Percentiles rank a stretch among this genome's conserved stretches.
phyloP scores from a whole-genome alignment of 441 rosid species.

The Gossypium lobatum region DNA sequence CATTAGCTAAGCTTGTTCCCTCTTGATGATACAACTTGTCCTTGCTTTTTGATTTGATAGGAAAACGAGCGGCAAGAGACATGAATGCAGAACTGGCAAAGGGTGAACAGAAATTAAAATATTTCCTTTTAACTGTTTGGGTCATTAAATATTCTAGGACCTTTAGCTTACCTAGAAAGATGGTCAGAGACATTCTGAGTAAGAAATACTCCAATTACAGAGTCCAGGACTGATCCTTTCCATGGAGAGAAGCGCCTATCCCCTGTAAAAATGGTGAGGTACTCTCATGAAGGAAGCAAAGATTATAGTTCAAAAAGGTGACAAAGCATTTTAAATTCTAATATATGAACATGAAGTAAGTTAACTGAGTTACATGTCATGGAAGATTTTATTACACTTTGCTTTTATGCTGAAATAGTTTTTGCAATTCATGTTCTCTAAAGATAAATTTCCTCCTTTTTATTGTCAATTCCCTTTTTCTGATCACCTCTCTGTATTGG shows the following conservation, averaged over 20 bases:
- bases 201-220: conserved; percentile 64
- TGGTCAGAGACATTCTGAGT: conserved; percentile 72
- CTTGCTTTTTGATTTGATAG: conserved; percentile 23
- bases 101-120: conserved; percentile 14
- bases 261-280: conserved; percentile 31
- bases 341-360: not conserved
- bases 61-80: conserved; percentile 55
- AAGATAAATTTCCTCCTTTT: not conserved
- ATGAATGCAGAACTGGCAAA: conserved; percentile 59
- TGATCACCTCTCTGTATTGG: not conserved
- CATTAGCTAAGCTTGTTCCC: conserved; percentile 28
- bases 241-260: conserved; percentile 63
- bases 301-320: not conserved
- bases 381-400: not conserved
- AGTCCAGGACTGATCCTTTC: conserved; percentile 70
- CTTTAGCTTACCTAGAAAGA: conserved; percentile 47
- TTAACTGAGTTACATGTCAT: not conserved
- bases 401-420: not conserved
- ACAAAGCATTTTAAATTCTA: not conserved
- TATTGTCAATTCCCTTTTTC: not conserved
- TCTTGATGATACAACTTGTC: conserved; percentile 27
- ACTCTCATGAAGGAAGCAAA: conserved; percentile 1
- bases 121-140: not conserved
- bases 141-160: not conserved
- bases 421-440: not conserved